phyloP scores from a whole-genome alignment of 768 basidiomycete genomes.

The Kwoniella bestiolae region DNA sequence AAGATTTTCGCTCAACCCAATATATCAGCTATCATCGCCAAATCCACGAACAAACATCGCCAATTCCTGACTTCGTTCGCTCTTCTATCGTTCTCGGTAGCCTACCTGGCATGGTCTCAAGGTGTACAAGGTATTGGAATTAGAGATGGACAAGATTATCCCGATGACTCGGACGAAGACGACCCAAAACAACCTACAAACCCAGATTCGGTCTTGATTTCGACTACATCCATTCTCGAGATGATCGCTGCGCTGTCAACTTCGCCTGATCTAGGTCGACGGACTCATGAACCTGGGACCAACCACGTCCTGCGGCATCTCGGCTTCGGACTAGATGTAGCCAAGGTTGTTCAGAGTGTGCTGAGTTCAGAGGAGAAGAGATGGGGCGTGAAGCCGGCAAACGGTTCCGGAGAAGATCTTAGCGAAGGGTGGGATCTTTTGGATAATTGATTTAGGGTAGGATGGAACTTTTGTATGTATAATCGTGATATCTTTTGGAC shows the following conservation, averaged over 20 bases:
- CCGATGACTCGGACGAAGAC: constrained; percentile 20
- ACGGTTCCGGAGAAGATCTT: constrained; percentile 23
- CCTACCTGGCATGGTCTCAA: constrained; percentile 49
- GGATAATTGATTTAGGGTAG: no score
- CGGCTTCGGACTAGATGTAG: constrained; percentile 49
- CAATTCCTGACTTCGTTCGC: constrained; percentile 43
- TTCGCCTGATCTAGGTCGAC: constrained; percentile 28
- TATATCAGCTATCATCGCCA: constrained; percentile 15
- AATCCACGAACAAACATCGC: constrained; percentile 31
- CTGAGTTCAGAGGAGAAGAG: constrained; percentile 25
- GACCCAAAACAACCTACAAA: not conserved
- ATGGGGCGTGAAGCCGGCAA: constrained; percentile 10
- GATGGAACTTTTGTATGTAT: no score
- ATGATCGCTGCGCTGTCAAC: constrained; percentile 24
- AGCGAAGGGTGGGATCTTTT: constrained; percentile 41
- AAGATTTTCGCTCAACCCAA: constrained; percentile 9
- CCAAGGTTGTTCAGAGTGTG: constrained; percentile 38
- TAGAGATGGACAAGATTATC: constrained; percentile 11
- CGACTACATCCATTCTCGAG: constrained; percentile 34
- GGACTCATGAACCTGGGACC: constrained; percentile 41
- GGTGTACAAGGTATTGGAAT: constrained; percentile 45
- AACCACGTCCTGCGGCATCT: constrained; percentile 21
- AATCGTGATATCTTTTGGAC: no score
- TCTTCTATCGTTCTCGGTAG: constrained; percentile 40
- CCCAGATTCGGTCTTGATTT: constrained; percentile 17